Percentiles rank a stretch among this genome's conserved stretches.
These are phyloP conservation scores for Penicillium freii DNA, from an alignment of 2,329 filamentous ascomycete species.

Conservation along the genomic window DNA sequence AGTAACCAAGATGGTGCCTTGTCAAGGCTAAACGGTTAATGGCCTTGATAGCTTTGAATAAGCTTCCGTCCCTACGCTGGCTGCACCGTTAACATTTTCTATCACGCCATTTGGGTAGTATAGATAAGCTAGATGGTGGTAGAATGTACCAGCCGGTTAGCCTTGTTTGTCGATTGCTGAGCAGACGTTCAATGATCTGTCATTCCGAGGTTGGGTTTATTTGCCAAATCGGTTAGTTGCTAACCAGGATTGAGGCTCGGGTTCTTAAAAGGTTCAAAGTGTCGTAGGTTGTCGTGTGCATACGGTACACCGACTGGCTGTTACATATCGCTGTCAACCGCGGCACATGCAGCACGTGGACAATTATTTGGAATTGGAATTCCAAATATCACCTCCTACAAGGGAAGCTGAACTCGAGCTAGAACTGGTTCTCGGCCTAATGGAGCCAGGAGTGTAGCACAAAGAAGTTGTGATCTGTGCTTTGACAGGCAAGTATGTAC, in stretches of 20 bases:
- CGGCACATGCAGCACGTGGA: conserved; percentile 1
- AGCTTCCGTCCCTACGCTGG: background rate
- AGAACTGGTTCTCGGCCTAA: background rate
- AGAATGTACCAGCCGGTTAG: background rate
- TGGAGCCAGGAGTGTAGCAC: background rate
- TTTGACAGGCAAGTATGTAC: background rate
- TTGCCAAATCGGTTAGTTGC: conserved; percentile 2
- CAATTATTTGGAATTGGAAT: background rate
- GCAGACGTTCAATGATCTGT: background rate
- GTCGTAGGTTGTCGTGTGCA: background rate
- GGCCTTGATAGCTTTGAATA: background rate
- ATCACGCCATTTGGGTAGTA: conserved; percentile 3
- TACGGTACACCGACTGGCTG: background rate
- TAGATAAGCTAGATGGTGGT: background rate
- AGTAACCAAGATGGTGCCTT: background rate
- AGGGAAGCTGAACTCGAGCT: background rate
- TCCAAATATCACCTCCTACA: background rate
- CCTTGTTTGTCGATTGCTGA: background rate
- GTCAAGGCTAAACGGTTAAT: background rate
- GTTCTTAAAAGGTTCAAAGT: background rate
- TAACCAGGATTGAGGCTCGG: background rate
- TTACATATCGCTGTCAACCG: background rate
- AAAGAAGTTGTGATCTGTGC: background rate
- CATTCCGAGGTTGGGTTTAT: background rate
- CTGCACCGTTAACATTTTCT: background rate